Percentiles rank a stretch among this genome's conserved stretches.
Conservation (phyloP, 768 basidiomycete species). For the Boletellus sp. region DNA sequence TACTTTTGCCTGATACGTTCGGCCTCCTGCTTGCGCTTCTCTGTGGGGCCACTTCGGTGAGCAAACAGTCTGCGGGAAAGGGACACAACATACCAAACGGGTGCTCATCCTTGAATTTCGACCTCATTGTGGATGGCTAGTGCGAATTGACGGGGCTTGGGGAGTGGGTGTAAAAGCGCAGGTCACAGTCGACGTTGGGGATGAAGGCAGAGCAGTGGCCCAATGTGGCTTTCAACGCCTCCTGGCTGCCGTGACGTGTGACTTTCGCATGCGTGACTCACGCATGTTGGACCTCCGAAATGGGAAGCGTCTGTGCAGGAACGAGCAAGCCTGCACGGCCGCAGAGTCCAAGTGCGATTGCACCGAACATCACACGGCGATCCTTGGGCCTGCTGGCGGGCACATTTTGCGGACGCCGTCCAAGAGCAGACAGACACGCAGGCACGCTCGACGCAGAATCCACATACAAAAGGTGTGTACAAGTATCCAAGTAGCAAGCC, state of each 20-base stretch:
- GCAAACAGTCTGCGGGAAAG: conserved; percentile 33
- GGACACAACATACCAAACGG: conserved; percentile 71
- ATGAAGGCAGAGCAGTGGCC: conserved; percentile 19
- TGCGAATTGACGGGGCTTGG: conserved; percentile 2
- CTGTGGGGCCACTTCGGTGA: conserved; percentile 40
- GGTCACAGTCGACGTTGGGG: conserved; percentile 26
- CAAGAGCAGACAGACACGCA: too few relatives aligned
- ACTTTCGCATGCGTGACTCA: conserved; percentile 25
- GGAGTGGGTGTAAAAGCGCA: conserved; percentile 9
- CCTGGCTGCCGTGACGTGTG: conserved; percentile 33
- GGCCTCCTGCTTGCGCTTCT: conserved; percentile 99
- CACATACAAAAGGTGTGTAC: too few relatives aligned
- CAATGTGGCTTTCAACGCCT: conserved; percentile 29
- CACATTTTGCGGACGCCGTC: too few relatives aligned
- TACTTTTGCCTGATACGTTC: conserved; percentile 99
- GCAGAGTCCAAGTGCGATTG: too few relatives aligned
- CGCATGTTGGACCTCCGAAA: conserved; percentile 15
- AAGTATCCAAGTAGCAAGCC: too few relatives aligned
- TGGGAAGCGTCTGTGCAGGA: not conserved
- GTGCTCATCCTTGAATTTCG: conserved; percentile 99
- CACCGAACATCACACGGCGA: too few relatives aligned
- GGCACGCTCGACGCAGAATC: too few relatives aligned
- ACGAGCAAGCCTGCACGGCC: too few relatives aligned
- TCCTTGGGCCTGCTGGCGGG: too few relatives aligned
- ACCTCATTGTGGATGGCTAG: conserved; percentile 57